Conservation (phyloP, 2,329 filamentous ascomycete genomes). For the Lizonia empirigonia region DNA sequence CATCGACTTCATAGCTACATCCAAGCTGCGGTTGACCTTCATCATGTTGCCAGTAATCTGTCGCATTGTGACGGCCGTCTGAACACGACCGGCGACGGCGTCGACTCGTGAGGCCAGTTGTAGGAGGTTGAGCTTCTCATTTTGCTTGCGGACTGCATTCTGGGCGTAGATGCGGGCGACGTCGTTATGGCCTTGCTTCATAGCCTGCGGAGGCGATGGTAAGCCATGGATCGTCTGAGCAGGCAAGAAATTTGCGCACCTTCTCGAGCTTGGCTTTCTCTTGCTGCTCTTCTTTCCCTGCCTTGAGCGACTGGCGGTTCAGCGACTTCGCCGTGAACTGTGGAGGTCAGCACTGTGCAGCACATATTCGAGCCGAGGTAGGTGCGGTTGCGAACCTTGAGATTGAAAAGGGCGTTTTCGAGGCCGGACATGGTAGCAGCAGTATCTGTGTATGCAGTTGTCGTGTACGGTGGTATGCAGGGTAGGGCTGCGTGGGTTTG, state of each 20-base stretch:
- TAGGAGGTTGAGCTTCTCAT: conserved; percentile 65
- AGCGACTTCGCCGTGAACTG: conserved; percentile 69
- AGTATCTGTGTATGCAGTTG: conserved; percentile 9
- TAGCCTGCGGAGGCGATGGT: conserved; percentile 52
- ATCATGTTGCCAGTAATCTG: conserved; percentile 66
- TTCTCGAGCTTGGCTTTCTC: conserved; percentile 68
- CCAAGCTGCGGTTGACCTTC: conserved; percentile 67
- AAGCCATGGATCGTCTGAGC: background rate
- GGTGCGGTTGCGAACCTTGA: conserved; percentile 56
- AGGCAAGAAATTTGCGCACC: conserved; percentile 39
- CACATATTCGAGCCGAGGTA: conserved; percentile 3
- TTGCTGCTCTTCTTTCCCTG: conserved; percentile 64
- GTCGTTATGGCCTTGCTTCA: conserved; percentile 64
- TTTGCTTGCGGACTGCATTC: conserved; percentile 67
- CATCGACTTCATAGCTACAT: conserved; percentile 67
- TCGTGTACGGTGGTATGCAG: conserved; percentile 16
- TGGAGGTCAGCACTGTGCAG: conserved; percentile 27
- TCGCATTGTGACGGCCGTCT: conserved; percentile 68
- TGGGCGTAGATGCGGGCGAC: conserved; percentile 68
- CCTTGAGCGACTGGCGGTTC: conserved; percentile 66
- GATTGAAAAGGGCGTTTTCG: conserved; percentile 66
- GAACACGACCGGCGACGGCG: conserved; percentile 64
- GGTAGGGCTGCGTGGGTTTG: conserved; percentile 13
- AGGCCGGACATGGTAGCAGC: conserved; percentile 60
- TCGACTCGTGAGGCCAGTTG: conserved; percentile 64